Conservation (phyloP, 352 stramenopile genomes). For the Bremia lactucae region DNA sequence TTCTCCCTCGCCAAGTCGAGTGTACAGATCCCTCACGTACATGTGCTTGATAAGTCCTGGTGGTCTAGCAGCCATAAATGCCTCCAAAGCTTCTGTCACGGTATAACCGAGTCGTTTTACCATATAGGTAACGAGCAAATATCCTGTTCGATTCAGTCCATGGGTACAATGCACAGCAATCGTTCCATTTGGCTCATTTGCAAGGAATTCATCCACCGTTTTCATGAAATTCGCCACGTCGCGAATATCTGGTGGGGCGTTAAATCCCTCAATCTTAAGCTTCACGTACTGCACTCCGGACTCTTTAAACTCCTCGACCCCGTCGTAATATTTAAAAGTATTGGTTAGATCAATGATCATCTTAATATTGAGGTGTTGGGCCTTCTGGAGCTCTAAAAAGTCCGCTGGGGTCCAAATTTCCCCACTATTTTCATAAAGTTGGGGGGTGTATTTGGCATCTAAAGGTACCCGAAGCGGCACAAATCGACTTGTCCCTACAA, state of each 20-base stretch:
- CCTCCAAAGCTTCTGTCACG: conserved; percentile 47
- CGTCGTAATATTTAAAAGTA: conserved; percentile 79
- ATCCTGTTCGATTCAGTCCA: conserved; percentile 69
- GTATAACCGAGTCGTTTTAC: conserved; percentile 35
- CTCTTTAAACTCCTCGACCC: conserved; percentile 32
- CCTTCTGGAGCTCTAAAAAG: conserved; percentile 40
- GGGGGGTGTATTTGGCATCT: conserved; percentile 45
- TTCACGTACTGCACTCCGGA: conserved; percentile 59
- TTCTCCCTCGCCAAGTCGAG: conserved; percentile 27
- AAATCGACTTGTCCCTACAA: conserved; percentile 46
- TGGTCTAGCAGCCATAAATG: conserved; percentile 50
- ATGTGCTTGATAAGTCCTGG: conserved; percentile 77
- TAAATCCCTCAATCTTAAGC: conserved; percentile 67
- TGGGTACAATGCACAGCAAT: conserved; percentile 77
- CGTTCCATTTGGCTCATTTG: conserved; percentile 22
- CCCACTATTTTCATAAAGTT: conserved; percentile 21
- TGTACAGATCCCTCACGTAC: conserved; percentile 71
- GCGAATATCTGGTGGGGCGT: conserved; percentile 27
- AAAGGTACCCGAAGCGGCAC: conserved; percentile 61
- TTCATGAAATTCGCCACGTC: conserved; percentile 49
- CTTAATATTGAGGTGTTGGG: conserved; percentile 31
- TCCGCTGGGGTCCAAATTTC: conserved; percentile 47
- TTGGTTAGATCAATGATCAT: conserved; percentile 79
- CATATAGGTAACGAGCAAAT: conserved; percentile 65
- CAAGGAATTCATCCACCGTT: conserved; percentile 57